A percentile compares a stretch with the other conserved stretches of the same genome.
Evolutionary conservation across 345 rosid species (phyloP).

Genomic region (Populus simonii): DNA sequence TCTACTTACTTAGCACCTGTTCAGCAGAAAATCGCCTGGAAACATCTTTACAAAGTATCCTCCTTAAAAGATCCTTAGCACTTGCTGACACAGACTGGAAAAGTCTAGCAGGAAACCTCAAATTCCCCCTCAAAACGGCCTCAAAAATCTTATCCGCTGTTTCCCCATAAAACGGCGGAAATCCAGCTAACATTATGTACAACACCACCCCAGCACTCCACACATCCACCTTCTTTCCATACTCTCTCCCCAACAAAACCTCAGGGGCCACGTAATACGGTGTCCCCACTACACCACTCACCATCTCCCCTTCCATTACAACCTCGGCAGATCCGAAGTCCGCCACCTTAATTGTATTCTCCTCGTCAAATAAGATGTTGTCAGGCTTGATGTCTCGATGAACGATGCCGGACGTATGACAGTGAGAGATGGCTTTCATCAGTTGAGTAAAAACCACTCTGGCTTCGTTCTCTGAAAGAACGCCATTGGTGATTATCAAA

Average conservation of each 20-base stretch:
- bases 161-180: conserved; percentile 75
- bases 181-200: conserved; percentile 69
- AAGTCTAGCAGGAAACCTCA: conserved; percentile 55
- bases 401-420: conserved; percentile 58
- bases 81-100: conserved; percentile 46
- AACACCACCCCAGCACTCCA: conserved; percentile 84
- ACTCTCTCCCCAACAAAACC: conserved; percentile 63
- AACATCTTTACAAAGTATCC: conserved; percentile 73
- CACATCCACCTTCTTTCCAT: conserved; percentile 71
- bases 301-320: conserved; percentile 20
- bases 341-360: conserved; percentile 41
- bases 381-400: conserved; percentile 85
- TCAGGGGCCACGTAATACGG: conserved; percentile 89
- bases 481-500: conserved; percentile 29
- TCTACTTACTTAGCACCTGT: conserved; percentile 62
- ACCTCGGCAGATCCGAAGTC: conserved; percentile 74
- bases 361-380: conserved; percentile 52
- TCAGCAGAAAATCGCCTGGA: conserved; percentile 72
- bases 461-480: conserved; percentile 43
- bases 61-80: conserved; percentile 70
- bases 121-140: conserved; percentile 59
- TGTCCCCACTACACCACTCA: conserved; percentile 67
- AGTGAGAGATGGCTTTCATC: conserved; percentile 58
- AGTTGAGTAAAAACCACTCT: conserved; percentile 42
- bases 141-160: conserved; percentile 63